Percentiles rank a stretch among this genome's conserved stretches.
phyloP scores from a whole-genome alignment of 176 grass and related monocot genomes.

The Phragmites australis region DNA sequence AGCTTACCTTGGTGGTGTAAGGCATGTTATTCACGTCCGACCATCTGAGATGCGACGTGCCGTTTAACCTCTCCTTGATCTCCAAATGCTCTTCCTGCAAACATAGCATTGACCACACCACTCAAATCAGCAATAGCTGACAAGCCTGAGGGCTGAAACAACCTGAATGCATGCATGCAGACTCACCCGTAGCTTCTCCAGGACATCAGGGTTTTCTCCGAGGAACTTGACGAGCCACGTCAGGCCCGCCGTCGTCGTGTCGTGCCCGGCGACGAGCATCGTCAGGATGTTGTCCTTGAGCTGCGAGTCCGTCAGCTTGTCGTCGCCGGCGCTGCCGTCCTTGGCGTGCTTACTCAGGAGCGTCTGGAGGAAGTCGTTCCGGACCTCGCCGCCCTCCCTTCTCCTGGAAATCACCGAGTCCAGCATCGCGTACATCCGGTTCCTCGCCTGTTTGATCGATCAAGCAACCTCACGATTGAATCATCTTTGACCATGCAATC shows the following conservation, averaged over 20 bases:
- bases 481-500: not conserved
- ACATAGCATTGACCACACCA: not conserved
- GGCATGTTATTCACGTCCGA: constrained; percentile 58
- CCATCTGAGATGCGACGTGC: constrained; percentile 37
- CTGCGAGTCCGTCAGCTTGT: constrained; percentile 64
- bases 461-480: not conserved
- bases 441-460: constrained; percentile 35
- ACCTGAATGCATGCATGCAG: not conserved
- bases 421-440: constrained; percentile 73
- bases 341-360: constrained; percentile 52
- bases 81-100: constrained; percentile 53
- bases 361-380: constrained; percentile 62
- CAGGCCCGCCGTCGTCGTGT: constrained; percentile 63
- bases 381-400: constrained; percentile 39
- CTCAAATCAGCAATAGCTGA: not conserved
- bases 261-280: constrained; percentile 67
- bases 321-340: constrained; percentile 16
- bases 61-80: constrained; percentile 40
- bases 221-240: constrained; percentile 78
- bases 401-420: constrained; percentile 55
- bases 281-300: constrained; percentile 82
- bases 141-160: not conserved
- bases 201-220: constrained; percentile 53
- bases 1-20: constrained; percentile 57
- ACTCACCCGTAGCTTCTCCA: constrained; percentile 50